Evolutionary conservation across 2,329 filamentous ascomycete species (phyloP), one percentile per base, ranked within the genome.

Genomic region (Xylariaceae sp.): DNA sequence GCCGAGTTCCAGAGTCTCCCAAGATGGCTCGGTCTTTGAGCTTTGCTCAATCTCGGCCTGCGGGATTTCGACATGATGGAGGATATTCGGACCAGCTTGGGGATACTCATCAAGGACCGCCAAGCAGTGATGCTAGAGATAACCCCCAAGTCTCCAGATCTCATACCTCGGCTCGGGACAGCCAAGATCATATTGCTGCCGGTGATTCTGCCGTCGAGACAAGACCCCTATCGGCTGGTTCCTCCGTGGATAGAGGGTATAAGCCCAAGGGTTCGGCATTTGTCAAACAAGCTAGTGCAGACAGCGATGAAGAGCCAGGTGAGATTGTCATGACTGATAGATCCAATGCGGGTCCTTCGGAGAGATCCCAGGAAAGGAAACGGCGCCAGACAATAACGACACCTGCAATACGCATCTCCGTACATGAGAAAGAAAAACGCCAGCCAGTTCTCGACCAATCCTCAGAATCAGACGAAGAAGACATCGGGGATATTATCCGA

Each of bases 401-500:
- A 41, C 51, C 54, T 17, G 42, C 31, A 16, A 53, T 54, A 46
- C 48, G 28, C 41, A 28, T 58, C 16, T 51, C 53, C 1, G 17
- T 56, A 19, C 53, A 55, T 12, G 44, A 56, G 44, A 75, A 72
- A 51, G 63, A 66, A 47, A 57, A 63, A 6, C 60, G 55, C 10
- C 55, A 64, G 28, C 59, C 61, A 11, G 60, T 70, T 11, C 57
- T 69, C 5, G 73, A 75, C 43, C 70, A 73, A 48, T 77, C 78
- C 42, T 81, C 79, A 0, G 80, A 83, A 48, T 77, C 75, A 12
- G 58, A 76, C 46, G 78, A 83, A 41, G 81, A 84, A 51, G 81
- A 83, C 44, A 78, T 83, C 70, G 79, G 75, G 16, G 78, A 81
- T 47, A 79, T 79, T 53, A 81, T 84, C 48, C 73, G 77, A 47